Percentiles rank a stretch among this genome's conserved stretches.
Conservation (phyloP, 2,329 filamentous ascomycete species). For the Westerdykella aurantiaca region DNA sequence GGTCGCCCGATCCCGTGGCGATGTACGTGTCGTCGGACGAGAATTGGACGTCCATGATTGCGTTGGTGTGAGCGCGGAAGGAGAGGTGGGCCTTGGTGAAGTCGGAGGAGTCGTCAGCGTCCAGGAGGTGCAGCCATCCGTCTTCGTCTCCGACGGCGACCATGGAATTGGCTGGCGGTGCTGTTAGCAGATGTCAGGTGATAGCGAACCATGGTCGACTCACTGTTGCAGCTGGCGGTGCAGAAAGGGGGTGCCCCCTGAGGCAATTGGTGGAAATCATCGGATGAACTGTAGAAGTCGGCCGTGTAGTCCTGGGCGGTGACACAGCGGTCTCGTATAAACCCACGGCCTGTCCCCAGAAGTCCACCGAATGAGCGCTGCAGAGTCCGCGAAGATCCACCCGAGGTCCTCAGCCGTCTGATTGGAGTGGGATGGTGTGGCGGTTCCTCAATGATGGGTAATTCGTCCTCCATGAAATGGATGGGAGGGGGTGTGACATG, state of each 20-base stretch:
- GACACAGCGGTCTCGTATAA: conserved; percentile 38
- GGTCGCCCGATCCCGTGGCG: conserved; percentile 68
- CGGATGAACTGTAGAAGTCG: conserved; percentile 53
- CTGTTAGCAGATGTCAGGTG: conserved; percentile 7
- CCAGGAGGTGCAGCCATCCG: conserved; percentile 58
- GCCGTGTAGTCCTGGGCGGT: conserved; percentile 56
- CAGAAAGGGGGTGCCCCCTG: conserved; percentile 58
- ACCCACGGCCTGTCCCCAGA: conserved; percentile 36
- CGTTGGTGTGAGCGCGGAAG: conserved; percentile 62
- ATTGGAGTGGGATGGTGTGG: conserved; percentile 30
- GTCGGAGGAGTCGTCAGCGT: conserved; percentile 46
- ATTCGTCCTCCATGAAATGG: conserved; percentile 17
- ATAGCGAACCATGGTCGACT: conserved; percentile 20
- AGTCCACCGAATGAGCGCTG: conserved; percentile 45
- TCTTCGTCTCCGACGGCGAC: conserved; percentile 67
- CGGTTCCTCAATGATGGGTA: conserved; percentile 18
- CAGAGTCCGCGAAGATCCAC: conserved; percentile 35
- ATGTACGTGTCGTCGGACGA: conserved; percentile 61
- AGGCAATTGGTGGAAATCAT: conserved; percentile 49
- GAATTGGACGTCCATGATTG: conserved; percentile 66
- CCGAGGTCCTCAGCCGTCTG: conserved; percentile 32
- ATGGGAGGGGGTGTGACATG: conserved; percentile 21
- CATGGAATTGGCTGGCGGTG: conserved; percentile 53
- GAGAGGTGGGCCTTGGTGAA: conserved; percentile 55
- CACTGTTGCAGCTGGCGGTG: conserved; percentile 60